Base-by-base conservation (phyloP, 495 filamentous ascomycete genomes). In the Aspergillus cavernicola region DNA sequence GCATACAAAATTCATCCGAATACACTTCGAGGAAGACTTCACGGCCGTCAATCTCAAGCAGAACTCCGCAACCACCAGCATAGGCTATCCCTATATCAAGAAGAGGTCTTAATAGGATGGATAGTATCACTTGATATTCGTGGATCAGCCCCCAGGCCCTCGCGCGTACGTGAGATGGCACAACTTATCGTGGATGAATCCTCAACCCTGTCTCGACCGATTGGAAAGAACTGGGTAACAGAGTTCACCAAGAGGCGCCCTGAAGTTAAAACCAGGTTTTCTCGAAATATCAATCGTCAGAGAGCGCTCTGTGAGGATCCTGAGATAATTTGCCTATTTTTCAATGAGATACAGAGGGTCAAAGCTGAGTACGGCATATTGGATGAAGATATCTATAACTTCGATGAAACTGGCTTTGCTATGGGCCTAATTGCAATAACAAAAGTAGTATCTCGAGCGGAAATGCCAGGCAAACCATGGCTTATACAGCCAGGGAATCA, bases 381-480 rank as follows among this genome's bases (percentile, higher is more conserved):
- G n/a, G 50, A 67, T 23, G 62, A 67, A 23, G 66, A 78, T 66
- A 68, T 72, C 35, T 75, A 73, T 50, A 79, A 77, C 56, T 76
- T 79, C 59, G 66, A 80, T 57, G 65, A 80, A 59, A 73, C 67
- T 53, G 63, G 70, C 52, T 66, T 76, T 64, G 40, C 65, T 42
- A 76, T 80, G 48, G 68, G 69, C 18, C 42, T 72, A 29, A 62
- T 67, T 52, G 35, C 44, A 5, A 57, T 55, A 1, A 22, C 39
- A 24, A 61, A 62, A 53, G 67, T 72, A 48, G 66, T 40, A 37
- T 36, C 48, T 68, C 28, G 63, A 66, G 52, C 38, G 26, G 3
- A 57, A 48, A 38, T 43, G 37, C 23, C 62, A 59, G 50, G 66
- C 67, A 57, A 52, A 41, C 44, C 55, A n/a, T 59, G 44, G 18